Evolutionary conservation across 1,284 basidiomycete genomes (phyloP), one percentile per base, ranked within the genome.

Genomic region (Naganishia sp.): DNA sequence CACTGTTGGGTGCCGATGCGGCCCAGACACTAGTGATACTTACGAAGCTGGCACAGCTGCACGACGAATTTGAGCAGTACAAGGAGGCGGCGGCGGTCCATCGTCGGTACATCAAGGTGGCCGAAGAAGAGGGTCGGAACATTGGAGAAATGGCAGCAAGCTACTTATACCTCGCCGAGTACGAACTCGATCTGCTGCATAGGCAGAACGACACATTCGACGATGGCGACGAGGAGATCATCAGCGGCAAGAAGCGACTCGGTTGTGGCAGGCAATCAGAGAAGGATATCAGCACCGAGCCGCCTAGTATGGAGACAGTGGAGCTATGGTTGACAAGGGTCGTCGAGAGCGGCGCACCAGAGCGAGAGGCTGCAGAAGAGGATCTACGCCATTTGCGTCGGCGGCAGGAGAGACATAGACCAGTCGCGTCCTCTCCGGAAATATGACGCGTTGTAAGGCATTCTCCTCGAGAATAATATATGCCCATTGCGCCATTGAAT

Each of bases 1-100:
- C 93, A 3, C 83, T 95, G 50, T 86, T 94, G 65, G 87, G 90
- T 55, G 89, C 90, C 16, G 91, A 94, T 77, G 83, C 86, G 0
- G 83, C 87, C 66, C 92, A 95, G 76, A 90, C 86, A 13, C 84
- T 83, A 36, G 86, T 88, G 61, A 87, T 88, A 74, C 80, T 90
- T 18, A 45, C 70, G 10, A 92, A 88, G 75, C 83, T 96, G 33
- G 92, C 92, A 11, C 85, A 84, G 69, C 82, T 95, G 44, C 86
- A 92, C 76, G 84, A 84, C 63, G 82, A 84, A 36, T 78, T 89
- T n/a, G 85, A 86, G 31, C 87, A 92, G 69, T 80, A 81, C 31
- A 78, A 81, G 5, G 87, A 88, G 72, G 86, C 90, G 2, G 85
- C 85, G 82, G 84, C 69, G 82, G 86, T 28, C 16, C 78, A 79